A percentile compares a stretch with the other conserved stretches of the same genome.
phyloP scores from a whole-genome alignment of 2,329 filamentous ascomycete species.

The Nannizzia gypsea region DNA sequence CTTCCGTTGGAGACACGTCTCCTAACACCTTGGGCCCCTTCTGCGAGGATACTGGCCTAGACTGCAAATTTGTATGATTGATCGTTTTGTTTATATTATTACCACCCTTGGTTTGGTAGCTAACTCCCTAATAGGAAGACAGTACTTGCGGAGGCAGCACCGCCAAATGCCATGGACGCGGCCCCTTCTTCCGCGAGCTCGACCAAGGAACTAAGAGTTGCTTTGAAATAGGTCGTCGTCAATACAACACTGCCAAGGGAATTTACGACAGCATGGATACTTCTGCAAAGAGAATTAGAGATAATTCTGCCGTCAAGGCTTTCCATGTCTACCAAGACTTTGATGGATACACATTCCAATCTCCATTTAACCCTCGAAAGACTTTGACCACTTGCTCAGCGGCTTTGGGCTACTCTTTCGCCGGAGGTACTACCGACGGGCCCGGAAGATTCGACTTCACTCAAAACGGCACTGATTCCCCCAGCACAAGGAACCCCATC shows the following conservation, averaged over 20 bases:
- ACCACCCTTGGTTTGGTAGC: not conserved
- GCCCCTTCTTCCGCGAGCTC: slow-evolving; percentile 34
- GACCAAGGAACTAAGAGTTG: slow-evolving; percentile 39
- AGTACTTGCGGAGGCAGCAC: slow-evolving; percentile 57
- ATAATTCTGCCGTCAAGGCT: slow-evolving; percentile 58
- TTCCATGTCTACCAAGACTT: slow-evolving; percentile 82
- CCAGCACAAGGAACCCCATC: slow-evolving; percentile 57
- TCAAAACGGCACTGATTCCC: slow-evolving; percentile 65
- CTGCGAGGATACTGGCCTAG: slow-evolving; percentile 65
- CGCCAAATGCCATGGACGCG: slow-evolving; percentile 35
- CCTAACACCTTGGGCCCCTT: slow-evolving; percentile 80
- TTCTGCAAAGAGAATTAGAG: slow-evolving; percentile 33
- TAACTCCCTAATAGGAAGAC: slow-evolving; percentile 43
- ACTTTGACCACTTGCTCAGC: slow-evolving; percentile 62
- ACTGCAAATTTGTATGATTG: slow-evolving; percentile 27
- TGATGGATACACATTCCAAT: slow-evolving; percentile 58
- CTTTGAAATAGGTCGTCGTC: slow-evolving; percentile 38
- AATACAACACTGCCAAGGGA: slow-evolving; percentile 33
- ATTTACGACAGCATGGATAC: slow-evolving; percentile 47
- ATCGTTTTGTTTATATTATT: not conserved
- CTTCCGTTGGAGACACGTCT: slow-evolving; percentile 81
- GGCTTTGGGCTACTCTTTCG: slow-evolving; percentile 82
- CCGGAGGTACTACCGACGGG: slow-evolving; percentile 82
- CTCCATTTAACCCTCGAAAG: slow-evolving; percentile 53
- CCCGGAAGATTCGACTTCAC: slow-evolving; percentile 89